Percentiles rank a stretch among this genome's conserved stretches.
Conservation (phyloP, 2,329 filamentous ascomycete species). For the Monosporascus sp. region DNA sequence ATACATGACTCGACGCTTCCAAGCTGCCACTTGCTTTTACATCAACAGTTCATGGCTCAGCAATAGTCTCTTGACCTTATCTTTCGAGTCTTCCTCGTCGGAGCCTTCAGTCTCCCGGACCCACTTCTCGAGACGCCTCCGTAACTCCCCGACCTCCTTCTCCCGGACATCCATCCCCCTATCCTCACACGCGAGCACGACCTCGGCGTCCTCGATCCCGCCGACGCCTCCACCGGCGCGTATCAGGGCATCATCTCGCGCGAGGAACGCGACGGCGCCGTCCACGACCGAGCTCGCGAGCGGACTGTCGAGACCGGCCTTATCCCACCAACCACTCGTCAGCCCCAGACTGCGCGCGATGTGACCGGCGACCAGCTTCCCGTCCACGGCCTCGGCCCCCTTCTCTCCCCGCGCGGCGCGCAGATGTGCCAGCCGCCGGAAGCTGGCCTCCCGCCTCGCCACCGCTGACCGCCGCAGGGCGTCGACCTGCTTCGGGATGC, state of each 20-base stretch:
- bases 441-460: conserved; percentile 43
- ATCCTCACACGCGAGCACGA: conserved; percentile 66
- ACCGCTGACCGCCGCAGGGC: conserved; percentile 51
- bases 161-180: conserved; percentile 57
- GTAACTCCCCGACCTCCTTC: conserved; percentile 53
- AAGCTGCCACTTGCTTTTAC: neutral
- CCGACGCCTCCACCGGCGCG: conserved; percentile 54
- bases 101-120: conserved; percentile 33
- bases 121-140: conserved; percentile 42
- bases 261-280: conserved; percentile 58
- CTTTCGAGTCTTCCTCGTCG: conserved; percentile 28
- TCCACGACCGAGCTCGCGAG: conserved; percentile 51
- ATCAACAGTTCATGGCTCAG: conserved; percentile 1
- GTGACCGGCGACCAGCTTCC: conserved; percentile 13
- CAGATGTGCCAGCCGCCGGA: conserved; percentile 31
- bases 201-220: conserved; percentile 57
- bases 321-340: conserved; percentile 45
- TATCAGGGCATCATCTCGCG: conserved; percentile 67
- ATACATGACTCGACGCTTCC: too few species aligned
- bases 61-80: conserved; percentile 20
- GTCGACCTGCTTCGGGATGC: conserved; percentile 71
- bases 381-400: neutral
- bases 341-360: conserved; percentile 28
- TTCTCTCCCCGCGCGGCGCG: neutral
- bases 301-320: conserved; percentile 42